These are phyloP conservation scores for Pseudoscleropodium purum DNA, from an alignment of 225 moss, liverwort and hornwort genomes.

Conservation along the genomic window DNA sequence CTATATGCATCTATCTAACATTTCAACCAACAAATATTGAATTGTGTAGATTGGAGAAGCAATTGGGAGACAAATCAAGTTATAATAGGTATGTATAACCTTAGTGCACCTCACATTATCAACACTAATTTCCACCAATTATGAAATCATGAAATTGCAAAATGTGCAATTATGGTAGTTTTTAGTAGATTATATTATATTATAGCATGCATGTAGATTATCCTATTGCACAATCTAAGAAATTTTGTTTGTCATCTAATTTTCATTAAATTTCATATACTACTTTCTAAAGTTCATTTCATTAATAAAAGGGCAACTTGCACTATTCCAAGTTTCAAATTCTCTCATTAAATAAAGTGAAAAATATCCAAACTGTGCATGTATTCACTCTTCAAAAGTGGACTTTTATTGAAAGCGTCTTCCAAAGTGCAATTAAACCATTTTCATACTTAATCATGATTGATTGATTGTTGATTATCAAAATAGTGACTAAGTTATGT, in stretches of 20 bases:
- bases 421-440: not conserved
- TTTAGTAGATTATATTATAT: not conserved
- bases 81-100: not conserved
- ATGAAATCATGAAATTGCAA: not conserved
- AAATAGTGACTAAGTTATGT: too few species aligned
- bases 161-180: rapidly evolving
- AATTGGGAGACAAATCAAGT: not conserved
- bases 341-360: not conserved
- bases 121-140: not conserved
- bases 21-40: not conserved
- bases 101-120: not conserved
- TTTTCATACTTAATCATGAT: too few species aligned
- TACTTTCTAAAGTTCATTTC: not conserved
- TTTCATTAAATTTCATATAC: too few species aligned
- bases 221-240: too few species aligned
- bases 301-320: not conserved
- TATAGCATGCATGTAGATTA: too few species aligned
- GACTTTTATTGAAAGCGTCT: not conserved
- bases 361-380: not conserved
- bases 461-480: too few species aligned
- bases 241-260: too few species aligned
- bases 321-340: not conserved
- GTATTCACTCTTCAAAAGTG: rapidly evolving
- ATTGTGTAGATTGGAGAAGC: not conserved
- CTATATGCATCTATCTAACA: not conserved